Evolutionary conservation across 2,329 filamentous ascomycete species (phyloP).

Genomic region (Hortaea sp.): DNA sequence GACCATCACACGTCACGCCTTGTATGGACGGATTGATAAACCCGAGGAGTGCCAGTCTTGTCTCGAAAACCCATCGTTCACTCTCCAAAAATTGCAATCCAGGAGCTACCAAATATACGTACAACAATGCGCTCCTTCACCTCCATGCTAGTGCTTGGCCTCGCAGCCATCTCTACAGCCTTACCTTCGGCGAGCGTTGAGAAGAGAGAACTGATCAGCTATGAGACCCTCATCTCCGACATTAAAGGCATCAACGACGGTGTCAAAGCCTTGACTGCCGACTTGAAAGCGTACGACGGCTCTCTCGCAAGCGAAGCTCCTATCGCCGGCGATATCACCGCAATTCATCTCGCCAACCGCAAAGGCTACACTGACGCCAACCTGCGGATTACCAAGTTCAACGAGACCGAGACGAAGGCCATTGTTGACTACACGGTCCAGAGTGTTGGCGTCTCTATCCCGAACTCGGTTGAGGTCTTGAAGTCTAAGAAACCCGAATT

Average conservation of each 20-base stretch:
- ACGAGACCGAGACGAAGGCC: slow-evolving; percentile 8
- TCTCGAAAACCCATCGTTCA: too few species aligned
- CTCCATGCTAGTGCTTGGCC: background rate
- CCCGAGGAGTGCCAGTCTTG: too few species aligned
- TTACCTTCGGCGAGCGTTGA: slow-evolving; percentile 1
- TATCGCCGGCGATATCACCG: slow-evolving; percentile 11
- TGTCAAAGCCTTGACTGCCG: slow-evolving; percentile 9
- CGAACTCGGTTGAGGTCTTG: slow-evolving; percentile 9
- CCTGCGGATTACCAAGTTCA: slow-evolving; percentile 8
- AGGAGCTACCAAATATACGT: too few species aligned
- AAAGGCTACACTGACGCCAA: slow-evolving; percentile 14
- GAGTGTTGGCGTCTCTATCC: slow-evolving; percentile 12
- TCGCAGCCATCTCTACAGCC: slow-evolving; percentile 1
- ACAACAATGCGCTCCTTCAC: background rate
- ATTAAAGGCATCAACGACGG: slow-evolving; percentile 12
- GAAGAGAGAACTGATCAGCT: slow-evolving; percentile 10
- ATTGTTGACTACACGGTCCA: slow-evolving; percentile 12
- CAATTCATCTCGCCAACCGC: slow-evolving; percentile 15
- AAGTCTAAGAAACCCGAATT: slow-evolving; percentile 12
- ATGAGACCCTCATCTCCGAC: slow-evolving; percentile 11
- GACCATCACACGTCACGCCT: too few species aligned
- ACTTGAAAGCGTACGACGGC: slow-evolving; percentile 7
- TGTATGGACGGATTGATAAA: too few species aligned
- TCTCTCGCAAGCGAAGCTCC: slow-evolving; percentile 5
- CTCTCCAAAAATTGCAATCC: too few species aligned